Conservation (phyloP, 495 filamentous ascomycete species). For the Hypoxylon crocopeplum region DNA sequence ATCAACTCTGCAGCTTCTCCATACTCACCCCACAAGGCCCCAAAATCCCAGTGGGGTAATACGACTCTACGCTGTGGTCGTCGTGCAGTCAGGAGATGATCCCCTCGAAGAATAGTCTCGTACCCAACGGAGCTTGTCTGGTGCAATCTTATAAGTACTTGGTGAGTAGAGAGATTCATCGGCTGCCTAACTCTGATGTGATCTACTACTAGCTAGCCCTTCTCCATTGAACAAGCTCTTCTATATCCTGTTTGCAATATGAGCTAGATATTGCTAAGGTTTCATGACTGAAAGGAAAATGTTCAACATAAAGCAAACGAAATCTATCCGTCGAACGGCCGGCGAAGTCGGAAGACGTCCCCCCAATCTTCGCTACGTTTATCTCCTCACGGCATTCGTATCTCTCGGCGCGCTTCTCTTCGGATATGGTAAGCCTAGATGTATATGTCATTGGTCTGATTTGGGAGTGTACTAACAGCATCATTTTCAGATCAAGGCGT, state of each 20-base stretch:
- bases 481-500: constrained; percentile 17
- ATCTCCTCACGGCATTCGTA: constrained; percentile 28
- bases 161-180: too few relatives aligned
- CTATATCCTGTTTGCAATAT: neutral
- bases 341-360: neutral
- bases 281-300: neutral
- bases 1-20: constrained; percentile 1
- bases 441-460: neutral
- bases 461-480: neutral
- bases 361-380: constrained; percentile 22
- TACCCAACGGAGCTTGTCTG: too few relatives aligned
- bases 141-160: too few relatives aligned
- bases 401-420: constrained; percentile 28
- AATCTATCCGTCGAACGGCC: constrained; percentile 3
- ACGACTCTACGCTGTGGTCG: neutral
- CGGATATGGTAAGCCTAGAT: constrained; percentile 22
- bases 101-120: too few relatives aligned
- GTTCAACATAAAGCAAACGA: constrained; percentile 21
- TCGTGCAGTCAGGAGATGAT: neutral
- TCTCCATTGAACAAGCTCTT: neutral
- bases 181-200: neutral
- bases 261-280: neutral
- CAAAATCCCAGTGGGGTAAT: constrained; percentile 7
- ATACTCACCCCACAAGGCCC: constrained; percentile 7
- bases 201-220: neutral